Conservation (phyloP, 2,329 filamentous ascomycete species). For the Spiromastix sp. region DNA sequence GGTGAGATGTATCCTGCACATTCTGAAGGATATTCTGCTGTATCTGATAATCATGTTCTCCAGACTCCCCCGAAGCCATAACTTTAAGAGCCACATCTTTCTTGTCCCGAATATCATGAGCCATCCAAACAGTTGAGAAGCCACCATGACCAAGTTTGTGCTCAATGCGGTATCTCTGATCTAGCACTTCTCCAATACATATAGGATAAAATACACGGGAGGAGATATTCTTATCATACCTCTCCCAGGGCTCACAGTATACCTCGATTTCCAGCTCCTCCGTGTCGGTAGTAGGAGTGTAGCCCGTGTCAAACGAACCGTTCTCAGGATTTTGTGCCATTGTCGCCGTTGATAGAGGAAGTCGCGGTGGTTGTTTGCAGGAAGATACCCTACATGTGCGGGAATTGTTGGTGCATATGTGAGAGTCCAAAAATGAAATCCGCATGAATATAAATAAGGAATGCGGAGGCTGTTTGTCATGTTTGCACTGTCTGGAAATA, state of each 20-base stretch:
- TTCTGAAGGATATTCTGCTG: constrained; percentile 14
- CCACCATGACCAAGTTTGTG: constrained; percentile 18
- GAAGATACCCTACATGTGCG: too few species aligned
- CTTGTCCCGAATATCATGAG: constrained; percentile 13
- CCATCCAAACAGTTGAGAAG: too few species aligned
- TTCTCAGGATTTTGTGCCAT: too few species aligned
- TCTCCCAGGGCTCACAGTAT: constrained; percentile 13
- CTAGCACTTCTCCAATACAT: constrained; percentile 11
- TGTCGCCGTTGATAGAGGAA: too few species aligned
- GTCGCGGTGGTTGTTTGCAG: too few species aligned
- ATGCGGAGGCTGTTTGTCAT: too few species aligned
- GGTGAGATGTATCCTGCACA: constrained; percentile 13
- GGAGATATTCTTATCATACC: constrained; percentile 10
- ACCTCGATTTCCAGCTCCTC: constrained; percentile 11
- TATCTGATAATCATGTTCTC: constrained; percentile 13
- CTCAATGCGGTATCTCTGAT: constrained; percentile 16
- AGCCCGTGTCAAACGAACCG: too few species aligned
- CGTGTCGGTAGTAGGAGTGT: too few species aligned
- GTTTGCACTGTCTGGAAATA: too few species aligned
- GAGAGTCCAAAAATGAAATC: too few species aligned
- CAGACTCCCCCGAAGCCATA: constrained; percentile 12
- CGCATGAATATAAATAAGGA: too few species aligned
- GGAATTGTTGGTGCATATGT: too few species aligned
- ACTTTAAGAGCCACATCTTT: constrained; percentile 18
- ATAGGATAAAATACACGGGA: constrained; percentile 10